Percentiles rank a stretch among this genome's conserved stretches.
Evolutionary conservation across 371 early-diverging fungal species (phyloP).

Genomic region (Conidiobolus incongruus): DNA sequence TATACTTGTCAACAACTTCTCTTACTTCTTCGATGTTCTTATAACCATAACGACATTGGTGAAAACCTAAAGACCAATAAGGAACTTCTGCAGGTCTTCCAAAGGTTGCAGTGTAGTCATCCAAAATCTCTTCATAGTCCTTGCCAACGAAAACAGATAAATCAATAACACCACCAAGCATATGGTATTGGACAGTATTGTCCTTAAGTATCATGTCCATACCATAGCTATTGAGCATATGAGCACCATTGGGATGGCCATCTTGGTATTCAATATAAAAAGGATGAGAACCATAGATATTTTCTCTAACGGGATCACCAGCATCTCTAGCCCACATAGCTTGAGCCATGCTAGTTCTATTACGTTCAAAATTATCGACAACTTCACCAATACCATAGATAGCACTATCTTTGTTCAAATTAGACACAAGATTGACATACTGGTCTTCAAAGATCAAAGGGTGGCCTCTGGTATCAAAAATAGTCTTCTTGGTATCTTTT

Average conservation of each 20-base stretch:
- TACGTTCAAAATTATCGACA: conserved; percentile 10
- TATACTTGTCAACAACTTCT: conserved; percentile 20
- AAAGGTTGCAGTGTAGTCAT: conserved; percentile 39
- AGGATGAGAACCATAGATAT: conserved; percentile 30
- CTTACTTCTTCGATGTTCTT: conserved; percentile 23
- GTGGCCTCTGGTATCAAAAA: not conserved
- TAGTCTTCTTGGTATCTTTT: not conserved
- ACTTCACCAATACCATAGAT: not conserved
- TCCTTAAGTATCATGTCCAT: conserved; percentile 38
- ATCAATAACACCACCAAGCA: conserved; percentile 40
- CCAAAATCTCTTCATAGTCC: conserved; percentile 25
- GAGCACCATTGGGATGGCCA: conserved; percentile 28
- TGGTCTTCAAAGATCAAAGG: not conserved
- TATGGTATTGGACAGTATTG: conserved; percentile 29
- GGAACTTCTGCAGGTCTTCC: conserved; percentile 35
- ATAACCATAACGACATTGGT: conserved; percentile 32
- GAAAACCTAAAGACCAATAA: conserved; percentile 7
- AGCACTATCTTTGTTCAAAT: not conserved
- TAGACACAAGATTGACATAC: conserved; percentile 19
- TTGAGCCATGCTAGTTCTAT: conserved; percentile 2
- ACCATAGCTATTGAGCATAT: conserved; percentile 37
- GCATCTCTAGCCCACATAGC: not conserved
- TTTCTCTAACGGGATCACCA: not conserved
- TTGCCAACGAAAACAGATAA: conserved; percentile 37
- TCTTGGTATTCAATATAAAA: conserved; percentile 42